Evolutionary conservation across 345 rosid genomes (phyloP).

Genomic region (Populus simonii): DNA sequence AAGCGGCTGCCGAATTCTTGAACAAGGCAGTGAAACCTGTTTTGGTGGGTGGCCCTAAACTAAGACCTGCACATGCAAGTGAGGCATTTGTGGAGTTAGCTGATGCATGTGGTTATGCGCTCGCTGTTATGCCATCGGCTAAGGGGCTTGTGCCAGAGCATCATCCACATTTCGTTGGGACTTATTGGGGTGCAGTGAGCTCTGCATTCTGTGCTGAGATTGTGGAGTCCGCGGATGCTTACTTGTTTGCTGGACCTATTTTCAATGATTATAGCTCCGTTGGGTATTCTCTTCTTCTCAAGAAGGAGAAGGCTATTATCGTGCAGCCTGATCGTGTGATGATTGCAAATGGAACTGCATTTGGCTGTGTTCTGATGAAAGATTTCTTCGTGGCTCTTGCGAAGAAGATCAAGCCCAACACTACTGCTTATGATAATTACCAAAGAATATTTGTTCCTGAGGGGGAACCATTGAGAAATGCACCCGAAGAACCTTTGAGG

Average conservation of each 20-base stretch:
- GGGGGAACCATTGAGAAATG: slow-evolving; percentile 48
- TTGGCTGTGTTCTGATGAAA: slow-evolving; percentile 76
- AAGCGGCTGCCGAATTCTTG: slow-evolving; percentile 68
- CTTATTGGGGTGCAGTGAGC: slow-evolving; percentile 84
- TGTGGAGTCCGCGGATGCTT: slow-evolving; percentile 83
- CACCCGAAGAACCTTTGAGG: slow-evolving; percentile 61
- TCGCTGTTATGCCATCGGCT: slow-evolving; percentile 72
- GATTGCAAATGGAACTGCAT: slow-evolving; percentile 65
- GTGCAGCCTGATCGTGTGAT: slow-evolving; percentile 70
- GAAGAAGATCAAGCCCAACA: slow-evolving; percentile 49
- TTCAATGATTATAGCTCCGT: slow-evolving; percentile 80
- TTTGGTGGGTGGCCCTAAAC: slow-evolving; percentile 66
- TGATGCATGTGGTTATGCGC: slow-evolving; percentile 57
- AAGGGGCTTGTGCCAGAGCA: slow-evolving; percentile 72
- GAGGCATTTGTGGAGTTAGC: slow-evolving; percentile 61
- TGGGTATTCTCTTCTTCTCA: slow-evolving; percentile 76
- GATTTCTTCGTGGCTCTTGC: slow-evolving; percentile 61
- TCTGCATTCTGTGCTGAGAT: slow-evolving; percentile 76
- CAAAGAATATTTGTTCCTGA: slow-evolving; percentile 70
- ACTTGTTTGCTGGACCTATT: slow-evolving; percentile 77
- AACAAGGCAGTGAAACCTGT: slow-evolving; percentile 82
- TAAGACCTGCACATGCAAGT: slow-evolving; percentile 54
- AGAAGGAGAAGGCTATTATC: slow-evolving; percentile 78
- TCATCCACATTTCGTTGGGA: slow-evolving; percentile 73
- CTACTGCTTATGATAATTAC: slow-evolving; percentile 66